Percentiles rank a stretch among this genome's conserved stretches.
Evolutionary conservation across 2,329 filamentous ascomycete genomes (phyloP).

Genomic region (Trichothecium sympodiale): DNA sequence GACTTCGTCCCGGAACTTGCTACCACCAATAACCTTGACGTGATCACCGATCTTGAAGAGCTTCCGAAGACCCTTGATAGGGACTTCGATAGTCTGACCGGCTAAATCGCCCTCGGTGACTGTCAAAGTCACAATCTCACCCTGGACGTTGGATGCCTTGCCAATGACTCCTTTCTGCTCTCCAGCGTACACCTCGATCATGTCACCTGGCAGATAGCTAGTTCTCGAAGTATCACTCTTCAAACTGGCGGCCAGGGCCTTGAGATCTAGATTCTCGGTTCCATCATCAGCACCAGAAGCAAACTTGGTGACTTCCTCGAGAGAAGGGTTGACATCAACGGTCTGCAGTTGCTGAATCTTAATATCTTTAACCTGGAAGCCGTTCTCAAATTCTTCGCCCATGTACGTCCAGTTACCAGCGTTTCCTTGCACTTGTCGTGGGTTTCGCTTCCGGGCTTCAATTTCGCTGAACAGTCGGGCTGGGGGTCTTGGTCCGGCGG

Average conservation of each 20-base stretch:
- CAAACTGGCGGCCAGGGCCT: slow-evolving; percentile 78
- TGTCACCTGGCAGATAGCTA: slow-evolving; percentile 82
- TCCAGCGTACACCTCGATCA: slow-evolving; percentile 92
- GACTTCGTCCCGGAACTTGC: slow-evolving; percentile 87
- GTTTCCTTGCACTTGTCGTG: slow-evolving; percentile 51
- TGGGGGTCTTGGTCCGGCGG: slow-evolving; percentile 60
- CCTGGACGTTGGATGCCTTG: slow-evolving; percentile 73
- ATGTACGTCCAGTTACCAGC: slow-evolving; percentile 77
- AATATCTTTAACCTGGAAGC: slow-evolving; percentile 88
- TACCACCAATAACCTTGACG: slow-evolving; percentile 96
- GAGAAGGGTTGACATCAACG: slow-evolving; percentile 81
- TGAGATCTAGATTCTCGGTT: slow-evolving; percentile 84
- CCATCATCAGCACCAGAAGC: slow-evolving; percentile 82
- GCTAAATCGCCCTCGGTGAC: slow-evolving; percentile 73
- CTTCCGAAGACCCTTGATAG: slow-evolving; percentile 84
- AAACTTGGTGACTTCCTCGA: slow-evolving; percentile 95
- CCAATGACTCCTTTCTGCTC: slow-evolving; percentile 89
- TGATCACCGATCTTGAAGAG: slow-evolving; percentile 89
- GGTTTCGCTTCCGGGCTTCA: slow-evolving; percentile 82
- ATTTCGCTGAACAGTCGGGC: slow-evolving; percentile 86
- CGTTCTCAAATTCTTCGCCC: slow-evolving; percentile 81
- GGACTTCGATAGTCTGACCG: slow-evolving; percentile 83
- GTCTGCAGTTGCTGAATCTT: slow-evolving; percentile 79
- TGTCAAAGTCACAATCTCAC: slow-evolving; percentile 81
- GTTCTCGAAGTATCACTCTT: slow-evolving; percentile 74